Conservation (phyloP, 345 rosid species). For the Gossypium stocksii region DNA sequence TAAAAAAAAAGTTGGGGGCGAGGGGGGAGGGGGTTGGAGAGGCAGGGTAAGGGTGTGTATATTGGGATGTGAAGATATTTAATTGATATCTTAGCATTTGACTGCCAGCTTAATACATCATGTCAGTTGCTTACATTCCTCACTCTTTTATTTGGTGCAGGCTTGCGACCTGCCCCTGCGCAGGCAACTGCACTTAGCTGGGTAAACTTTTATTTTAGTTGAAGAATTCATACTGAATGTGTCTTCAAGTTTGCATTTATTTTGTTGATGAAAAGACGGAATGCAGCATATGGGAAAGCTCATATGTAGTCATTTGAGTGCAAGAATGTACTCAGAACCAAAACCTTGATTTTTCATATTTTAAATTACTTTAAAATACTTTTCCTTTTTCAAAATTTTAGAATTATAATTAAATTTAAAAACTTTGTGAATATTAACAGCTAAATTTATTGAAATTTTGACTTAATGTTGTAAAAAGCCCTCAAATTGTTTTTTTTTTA, state of each 20-base stretch:
- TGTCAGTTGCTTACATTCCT: conserved; percentile 28
- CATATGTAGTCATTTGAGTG: conserved; percentile 87
- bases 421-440: too few relatives aligned
- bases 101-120: not conserved
- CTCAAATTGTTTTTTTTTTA: too few relatives aligned
- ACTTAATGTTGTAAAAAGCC: too few relatives aligned
- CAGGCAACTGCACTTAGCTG: conserved; percentile 93
- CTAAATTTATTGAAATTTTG: too few relatives aligned
- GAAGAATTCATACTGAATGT: not conserved
- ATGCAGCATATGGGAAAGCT: conserved; percentile 96
- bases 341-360: conserved; percentile 39
- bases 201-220: conserved; percentile 42
- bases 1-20: too few relatives aligned
- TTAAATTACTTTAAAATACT: too few relatives aligned
- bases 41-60: too few relatives aligned
- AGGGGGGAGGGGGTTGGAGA: too few relatives aligned
- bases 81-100: not conserved
- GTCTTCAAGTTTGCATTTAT: not conserved
- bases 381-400: too few relatives aligned
- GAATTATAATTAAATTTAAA: too few relatives aligned
- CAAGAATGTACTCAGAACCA: conserved; percentile 97
- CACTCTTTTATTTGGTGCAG: conserved; percentile 89
- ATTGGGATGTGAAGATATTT: too few relatives aligned
- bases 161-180: conserved; percentile 87
- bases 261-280: conserved; percentile 58